These are phyloP conservation scores for Phenoliferia sp. DNA, from an alignment of 1,284 basidiomycete species.

Conservation along the genomic window DNA sequence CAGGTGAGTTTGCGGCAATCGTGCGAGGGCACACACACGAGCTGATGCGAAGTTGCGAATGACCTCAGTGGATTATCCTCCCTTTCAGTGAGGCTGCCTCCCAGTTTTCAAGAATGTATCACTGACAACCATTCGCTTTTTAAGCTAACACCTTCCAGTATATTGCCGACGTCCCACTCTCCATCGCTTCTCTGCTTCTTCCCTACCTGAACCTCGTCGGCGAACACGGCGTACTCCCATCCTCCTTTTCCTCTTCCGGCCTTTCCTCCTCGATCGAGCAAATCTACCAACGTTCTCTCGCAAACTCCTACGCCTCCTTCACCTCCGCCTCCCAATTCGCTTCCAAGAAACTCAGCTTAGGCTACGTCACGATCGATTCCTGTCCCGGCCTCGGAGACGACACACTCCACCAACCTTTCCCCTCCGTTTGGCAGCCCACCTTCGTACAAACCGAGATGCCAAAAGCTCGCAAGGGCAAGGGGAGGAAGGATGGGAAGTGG, in stretches of 20 bases:
- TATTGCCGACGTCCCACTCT: constrained; percentile 21
- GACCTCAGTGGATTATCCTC: constrained; percentile 28
- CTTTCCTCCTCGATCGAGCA: constrained; percentile 12
- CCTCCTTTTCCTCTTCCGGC: not conserved
- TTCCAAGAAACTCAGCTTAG: constrained; percentile 17
- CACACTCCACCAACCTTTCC: constrained; percentile 33
- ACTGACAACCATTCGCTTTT: not conserved
- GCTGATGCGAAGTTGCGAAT: not conserved
- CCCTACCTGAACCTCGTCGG: constrained; percentile 34
- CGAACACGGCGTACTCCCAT: constrained; percentile 19
- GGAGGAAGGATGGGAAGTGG: too few relatives aligned
- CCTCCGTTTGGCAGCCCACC: constrained; percentile 32
- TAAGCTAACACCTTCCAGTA: constrained; percentile 29
- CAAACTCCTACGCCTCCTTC: not conserved
- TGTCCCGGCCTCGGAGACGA: constrained; percentile 38
- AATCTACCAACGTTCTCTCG: not conserved
- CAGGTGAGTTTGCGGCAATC: constrained; percentile 15
- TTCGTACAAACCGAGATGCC: constrained; percentile 32
- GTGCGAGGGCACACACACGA: too few relatives aligned
- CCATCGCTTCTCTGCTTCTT: constrained; percentile 23
- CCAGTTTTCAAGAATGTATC: not conserved
- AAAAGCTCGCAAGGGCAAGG: too few relatives aligned
- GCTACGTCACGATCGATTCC: constrained; percentile 36
- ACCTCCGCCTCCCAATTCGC: not conserved
- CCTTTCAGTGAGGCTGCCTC: constrained; percentile 22